These are phyloP conservation scores for Phytophthora fragariae DNA, from an alignment of 352 stramenopile genomes.

Conservation along the genomic window DNA sequence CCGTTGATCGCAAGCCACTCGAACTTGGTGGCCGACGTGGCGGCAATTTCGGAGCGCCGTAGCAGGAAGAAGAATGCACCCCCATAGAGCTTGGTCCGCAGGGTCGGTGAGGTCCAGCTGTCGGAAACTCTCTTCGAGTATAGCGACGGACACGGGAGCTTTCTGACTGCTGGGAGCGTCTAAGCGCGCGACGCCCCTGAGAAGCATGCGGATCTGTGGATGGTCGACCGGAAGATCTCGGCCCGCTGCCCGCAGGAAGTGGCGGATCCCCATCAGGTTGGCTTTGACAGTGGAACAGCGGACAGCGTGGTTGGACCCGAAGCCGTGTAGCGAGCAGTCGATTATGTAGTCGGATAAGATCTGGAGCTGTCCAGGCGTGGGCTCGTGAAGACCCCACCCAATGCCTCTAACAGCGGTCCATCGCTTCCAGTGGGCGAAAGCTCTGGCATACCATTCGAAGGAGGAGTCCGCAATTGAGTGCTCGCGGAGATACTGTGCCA, in stretches of 20 bases:
- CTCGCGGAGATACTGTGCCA: not conserved
- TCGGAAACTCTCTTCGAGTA: too few species aligned
- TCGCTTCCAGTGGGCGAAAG: not conserved
- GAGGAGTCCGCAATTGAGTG: not conserved
- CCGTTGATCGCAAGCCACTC: not conserved
- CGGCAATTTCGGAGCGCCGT: not conserved
- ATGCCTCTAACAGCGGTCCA: too few species aligned
- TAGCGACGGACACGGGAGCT: too few species aligned
- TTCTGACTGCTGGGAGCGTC: too few species aligned
- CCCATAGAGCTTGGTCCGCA: too few species aligned
- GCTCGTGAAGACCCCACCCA: not conserved
- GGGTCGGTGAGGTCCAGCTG: too few species aligned
- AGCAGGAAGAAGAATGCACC: not conserved
- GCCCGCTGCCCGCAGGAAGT: too few species aligned
- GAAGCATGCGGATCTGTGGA: too few species aligned
- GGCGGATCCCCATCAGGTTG: too few species aligned
- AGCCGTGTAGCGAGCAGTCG: not conserved
- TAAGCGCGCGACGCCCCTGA: too few species aligned
- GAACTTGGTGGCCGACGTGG: not conserved
- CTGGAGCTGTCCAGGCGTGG: not conserved
- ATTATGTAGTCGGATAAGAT: not conserved
- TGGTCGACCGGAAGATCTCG: too few species aligned
- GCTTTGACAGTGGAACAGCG: too few species aligned
- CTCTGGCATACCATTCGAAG: not conserved
- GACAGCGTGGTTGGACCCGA: not conserved